Base-by-base conservation (phyloP, 345 rosid genomes). In the Alliaria petiolata region DNA sequence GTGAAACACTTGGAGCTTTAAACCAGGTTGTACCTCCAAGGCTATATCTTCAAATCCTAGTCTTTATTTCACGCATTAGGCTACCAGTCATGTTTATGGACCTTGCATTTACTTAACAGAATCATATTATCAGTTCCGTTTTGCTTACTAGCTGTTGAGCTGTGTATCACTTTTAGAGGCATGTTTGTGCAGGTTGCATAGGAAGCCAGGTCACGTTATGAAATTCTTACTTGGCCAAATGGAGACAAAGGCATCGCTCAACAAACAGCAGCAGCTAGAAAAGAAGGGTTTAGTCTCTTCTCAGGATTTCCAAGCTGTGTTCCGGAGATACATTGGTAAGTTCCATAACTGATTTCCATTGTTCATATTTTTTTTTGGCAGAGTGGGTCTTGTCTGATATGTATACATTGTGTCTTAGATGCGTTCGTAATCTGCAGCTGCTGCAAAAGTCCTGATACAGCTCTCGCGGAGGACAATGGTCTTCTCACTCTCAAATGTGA, bases 401-500 rank as follows among this genome's bases (percentile, higher is more conserved):
- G 35, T 28, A 9, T 36, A 8, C 60, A 47, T 43, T 73, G 19
- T 12, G 17, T 16, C 65, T 71, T 76, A 83, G 86, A 81, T 62
- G 79, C 81, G 67, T 85, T 80, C 45, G 84, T 85, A 10, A 50
- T 77, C 42, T 83, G 83, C 70, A 51, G 61, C 76, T 67, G 80
- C 61, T 85, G 87, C 77, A 83, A 69, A 71, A 81, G 80, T 78
- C 83, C 85, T n/a, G 83, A 76, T 72, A 83, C 85, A 13, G 72
- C 70, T 31, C 79, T 83, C n/a, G 49, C 72, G 3, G 83, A 76
- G 75, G 81, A 71, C 62, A 81, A 64, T 64, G 70, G 69, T 61
- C 69, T 76, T 33, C 74, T 77, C 69, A 78, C 80, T 78, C 83
- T 83, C 71, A 73, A 72, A 71, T 83, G 87, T 60, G 84, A 81